Base-by-base conservation (phyloP, 2,329 filamentous ascomycete species). In the Aspergillus sp. region DNA sequence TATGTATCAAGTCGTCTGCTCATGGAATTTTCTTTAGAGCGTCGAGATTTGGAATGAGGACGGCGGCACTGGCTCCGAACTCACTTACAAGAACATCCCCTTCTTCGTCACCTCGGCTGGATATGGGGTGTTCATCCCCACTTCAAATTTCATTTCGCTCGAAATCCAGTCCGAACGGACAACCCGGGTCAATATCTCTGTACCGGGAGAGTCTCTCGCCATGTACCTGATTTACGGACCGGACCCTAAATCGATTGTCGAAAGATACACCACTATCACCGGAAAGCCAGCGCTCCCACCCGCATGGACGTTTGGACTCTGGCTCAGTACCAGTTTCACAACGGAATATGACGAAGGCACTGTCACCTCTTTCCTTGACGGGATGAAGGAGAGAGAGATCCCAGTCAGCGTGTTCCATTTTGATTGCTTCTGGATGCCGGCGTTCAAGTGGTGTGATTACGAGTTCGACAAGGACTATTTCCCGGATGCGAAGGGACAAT, bases 381-480 rank as follows among this genome's bases (percentile, higher is more conserved):
- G 47, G 2, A 53, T 53, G 51, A 24, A 35, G 19, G 51, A 53
- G 26, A 26, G 51, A 7, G 47, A 47, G 1, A 53, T 53, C 36
- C 51, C 51, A 4, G 51, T 53, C 20, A 50, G 47, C 30, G 51
- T 48, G 26, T 53, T 53, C 47, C 51, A 53, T 38, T 53, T 50
- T 22, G 51, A 53, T 24, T 53, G 51, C 26, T 53, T 53, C 47
- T 53, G 51, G 51, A 53, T 53, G 51, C 51, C 47, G 2, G 51
- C 33, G 8, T 53, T 53, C 32, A 41, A 53, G 20, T 50, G 51
- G 51, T 53, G 51, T 10, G 51, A 53, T 44, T 53, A 50, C 20
- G 51, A 50, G 36, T 53, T 53, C n/a, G 47, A 50, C 8, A 47
- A 44, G 20, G 51, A 53, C 19, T 50, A 53, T 35, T 53, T 53